Base-by-base conservation (phyloP, 2,329 filamentous ascomycete genomes). In the Aspergillus hiratsukae region DNA sequence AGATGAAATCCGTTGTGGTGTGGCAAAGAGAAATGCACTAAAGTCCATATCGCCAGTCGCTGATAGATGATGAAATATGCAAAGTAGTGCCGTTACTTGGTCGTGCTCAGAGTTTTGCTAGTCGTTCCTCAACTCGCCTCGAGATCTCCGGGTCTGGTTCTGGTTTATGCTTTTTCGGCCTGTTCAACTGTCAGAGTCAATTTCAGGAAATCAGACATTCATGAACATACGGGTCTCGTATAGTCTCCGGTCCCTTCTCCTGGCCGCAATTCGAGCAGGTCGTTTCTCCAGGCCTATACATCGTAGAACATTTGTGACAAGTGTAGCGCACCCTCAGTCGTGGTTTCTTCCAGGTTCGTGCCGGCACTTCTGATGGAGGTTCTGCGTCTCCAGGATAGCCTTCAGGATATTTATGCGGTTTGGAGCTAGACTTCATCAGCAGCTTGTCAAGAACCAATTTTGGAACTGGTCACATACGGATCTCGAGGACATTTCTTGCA, bases 401-500 rank as follows among this genome's bases (percentile, higher is more conserved):
- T 59, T 77, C 69, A 0, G 75, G 73, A 56, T 77, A 75, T 62
- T 78, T 79, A 40, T 75, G 53, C 4, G 68, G 65, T 57, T 78
- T 77, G 28, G 72, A 61, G 48, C 73, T 76, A 53, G 4, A 37
- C 51, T 11, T 27, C 35, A 53, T 69, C 55, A 52, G 56, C 29
- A 40, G 11, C 11, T 27, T 46, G 14, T 14, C 10, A 14, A 21
- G 40, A 29, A 51, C 14, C 37, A 27, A 14, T 28, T 40, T n/a
- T 43, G 51, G 37, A 9, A 3, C 28, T 28, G 31, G 19, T 25
- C 53, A 85, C 88, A 72, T 83, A 91, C 81, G 90, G 90, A 66
- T 91, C 86, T 64, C 90, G 81, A 28, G 89, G 90, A 71, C 91
- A 95, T 68, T 87, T 87, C 41, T 85, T 89, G 77, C 91, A 96